A percentile compares a stretch with the other conserved stretches of the same genome.
Evolutionary conservation across 176 grass and related monocot species (phyloP).

Genomic region (Lolium rigidum): DNA sequence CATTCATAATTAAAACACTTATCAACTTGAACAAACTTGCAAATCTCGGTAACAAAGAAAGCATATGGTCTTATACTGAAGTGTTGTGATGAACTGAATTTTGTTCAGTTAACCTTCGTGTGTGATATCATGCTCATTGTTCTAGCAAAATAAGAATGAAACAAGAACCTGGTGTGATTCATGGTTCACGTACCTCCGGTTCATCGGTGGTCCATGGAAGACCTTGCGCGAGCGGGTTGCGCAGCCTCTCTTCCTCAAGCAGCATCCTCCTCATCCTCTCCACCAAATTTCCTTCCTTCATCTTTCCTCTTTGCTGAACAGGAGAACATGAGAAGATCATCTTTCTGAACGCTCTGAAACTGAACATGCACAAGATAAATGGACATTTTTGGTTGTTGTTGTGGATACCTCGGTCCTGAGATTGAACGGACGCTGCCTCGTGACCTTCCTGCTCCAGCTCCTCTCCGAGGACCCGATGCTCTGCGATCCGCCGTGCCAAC

Average conservation of each 20-base stretch:
- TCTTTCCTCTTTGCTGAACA: constrained; percentile 80
- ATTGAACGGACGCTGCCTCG: constrained; percentile 67
- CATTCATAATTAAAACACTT: neutral
- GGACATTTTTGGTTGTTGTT: too few relatives aligned
- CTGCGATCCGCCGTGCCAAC: constrained; percentile 30
- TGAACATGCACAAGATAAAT: too few relatives aligned
- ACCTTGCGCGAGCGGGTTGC: constrained; percentile 68
- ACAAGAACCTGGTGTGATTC: neutral
- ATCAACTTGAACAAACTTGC: neutral
- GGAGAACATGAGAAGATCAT: neutral
- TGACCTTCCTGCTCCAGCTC: constrained; percentile 67
- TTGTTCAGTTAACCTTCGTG: neutral
- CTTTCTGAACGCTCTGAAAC: too few relatives aligned
- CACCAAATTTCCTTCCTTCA: constrained; percentile 64
- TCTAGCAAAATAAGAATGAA: neutral
- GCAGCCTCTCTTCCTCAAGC: constrained; percentile 68
- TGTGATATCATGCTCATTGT: neutral
- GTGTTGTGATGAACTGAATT: neutral
- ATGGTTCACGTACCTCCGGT: constrained; percentile 55
- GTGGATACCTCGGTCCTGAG: constrained; percentile 71
- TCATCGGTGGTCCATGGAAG: constrained; percentile 84
- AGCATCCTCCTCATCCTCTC: constrained; percentile 70
- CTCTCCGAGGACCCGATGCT: constrained; percentile 51
- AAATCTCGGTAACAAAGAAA: neutral
- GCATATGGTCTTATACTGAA: neutral